Base-by-base conservation (phyloP, 2,329 filamentous ascomycete genomes). In the Diaporthe vexans region DNA sequence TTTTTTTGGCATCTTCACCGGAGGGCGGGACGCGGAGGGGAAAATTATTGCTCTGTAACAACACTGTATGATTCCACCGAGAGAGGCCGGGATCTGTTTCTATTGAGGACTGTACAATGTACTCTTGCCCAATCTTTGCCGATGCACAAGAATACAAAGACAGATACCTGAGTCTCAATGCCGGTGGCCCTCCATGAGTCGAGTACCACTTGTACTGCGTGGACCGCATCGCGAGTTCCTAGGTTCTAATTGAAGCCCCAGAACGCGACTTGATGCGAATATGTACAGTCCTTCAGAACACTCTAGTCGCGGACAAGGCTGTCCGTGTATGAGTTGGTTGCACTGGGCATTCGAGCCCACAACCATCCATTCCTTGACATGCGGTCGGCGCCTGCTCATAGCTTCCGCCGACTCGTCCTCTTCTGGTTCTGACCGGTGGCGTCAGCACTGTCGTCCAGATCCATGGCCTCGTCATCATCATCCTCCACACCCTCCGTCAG, bases 381-480 rank as follows among this genome's bases (percentile, higher is more conserved):
- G 9, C 7, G n/a, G 56, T 15, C 29, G n/a, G 54, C 10, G 29
- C 26, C 10, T 26, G 17, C 69, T 78, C 84, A 90, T 76, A 91
- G 84, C 83, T 90, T 91, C 73, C 88, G 85, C 75, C 88, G 87
- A 76, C 85, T 88, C 1, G 85, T 83, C 56, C 88, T 84, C 80
- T 88, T 89, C 84, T 85, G 87, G 76, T 88, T 89, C 84, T 85
- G 87, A 75, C 81, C 85, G 58, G 88, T 86, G 65, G 86, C 86
- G 7, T 86, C 86, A 15, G 88, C 86, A 61, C 85, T 84, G 43
- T 85, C 83, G 75, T 92, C 90, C 37, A 91, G 78, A 68, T 91
- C 90, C 86, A 91, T 90, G 57, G 84, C 86, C 76, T 88, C 87
- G 40, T 87, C 86, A 5, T 86, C 84, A 0, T 83, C 84, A 1